Evolutionary conservation across 805 yeast genomes (phyloP).

Genomic region (Kodamaea jinghongensis): DNA sequence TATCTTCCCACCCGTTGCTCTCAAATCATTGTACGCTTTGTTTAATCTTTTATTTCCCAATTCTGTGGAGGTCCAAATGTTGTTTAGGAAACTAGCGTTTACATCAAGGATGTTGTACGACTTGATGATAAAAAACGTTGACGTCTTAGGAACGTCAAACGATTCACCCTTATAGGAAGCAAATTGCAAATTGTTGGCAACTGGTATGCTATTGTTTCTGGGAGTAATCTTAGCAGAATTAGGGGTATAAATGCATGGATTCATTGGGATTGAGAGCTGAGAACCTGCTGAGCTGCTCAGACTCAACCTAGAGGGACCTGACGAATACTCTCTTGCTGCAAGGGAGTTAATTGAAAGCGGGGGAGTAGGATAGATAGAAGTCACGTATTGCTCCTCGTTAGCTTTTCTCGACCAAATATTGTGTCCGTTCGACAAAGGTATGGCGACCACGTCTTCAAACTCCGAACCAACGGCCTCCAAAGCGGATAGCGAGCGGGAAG

Average conservation of each 20-base stretch:
- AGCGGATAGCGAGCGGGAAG: constrained; percentile 8
- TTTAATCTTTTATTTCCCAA: constrained; percentile 53
- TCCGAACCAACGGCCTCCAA: constrained; percentile 9
- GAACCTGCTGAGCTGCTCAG: too few species aligned
- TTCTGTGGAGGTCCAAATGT: constrained; percentile 60
- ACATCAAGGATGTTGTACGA: constrained; percentile 50
- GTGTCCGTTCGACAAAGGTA: background rate
- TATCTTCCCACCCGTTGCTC: constrained; percentile 27
- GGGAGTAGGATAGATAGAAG: too few species aligned
- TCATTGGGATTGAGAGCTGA: too few species aligned
- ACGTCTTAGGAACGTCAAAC: constrained; percentile 18
- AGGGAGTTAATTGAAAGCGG: too few species aligned
- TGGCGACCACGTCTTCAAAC: constrained; percentile 4
- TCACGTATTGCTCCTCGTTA: too few species aligned
- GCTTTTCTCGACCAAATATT: constrained; percentile 8
- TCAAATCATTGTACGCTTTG: constrained; percentile 34
- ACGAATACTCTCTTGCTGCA: too few species aligned
- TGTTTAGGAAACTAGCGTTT: constrained; percentile 45
- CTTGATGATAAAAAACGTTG: constrained; percentile 51
- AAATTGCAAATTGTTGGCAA: constrained; percentile 3
- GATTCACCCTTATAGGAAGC: constrained; percentile 15
- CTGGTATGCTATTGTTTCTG: too few species aligned
- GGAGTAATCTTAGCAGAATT: too few species aligned
- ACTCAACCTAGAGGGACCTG: too few species aligned
- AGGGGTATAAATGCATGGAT: too few species aligned